Conservation (phyloP, 352 stramenopile genomes). For the Phytophthora quininea region DNA sequence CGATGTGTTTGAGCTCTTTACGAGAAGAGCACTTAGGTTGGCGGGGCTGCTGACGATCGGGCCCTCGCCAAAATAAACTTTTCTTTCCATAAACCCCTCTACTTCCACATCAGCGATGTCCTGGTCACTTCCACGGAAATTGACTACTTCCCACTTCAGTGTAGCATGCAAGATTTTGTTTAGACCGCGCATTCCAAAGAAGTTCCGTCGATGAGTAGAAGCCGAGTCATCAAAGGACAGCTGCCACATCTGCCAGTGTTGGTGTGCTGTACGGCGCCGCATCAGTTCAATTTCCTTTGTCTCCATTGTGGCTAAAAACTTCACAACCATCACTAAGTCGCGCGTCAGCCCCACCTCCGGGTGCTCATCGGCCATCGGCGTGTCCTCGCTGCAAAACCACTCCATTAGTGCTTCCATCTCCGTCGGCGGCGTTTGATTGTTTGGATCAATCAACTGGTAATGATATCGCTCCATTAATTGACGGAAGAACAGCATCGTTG, state of each 20-base stretch:
- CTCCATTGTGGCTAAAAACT: conserved; percentile 91
- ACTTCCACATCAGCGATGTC: conserved; percentile 91
- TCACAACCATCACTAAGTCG: conserved; percentile 86
- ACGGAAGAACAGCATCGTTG: conserved; percentile 87
- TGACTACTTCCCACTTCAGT: conserved; percentile 88
- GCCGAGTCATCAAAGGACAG: conserved; percentile 88
- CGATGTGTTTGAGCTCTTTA: conserved; percentile 53
- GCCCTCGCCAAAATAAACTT: conserved; percentile 89
- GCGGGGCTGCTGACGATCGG: conserved; percentile 83
- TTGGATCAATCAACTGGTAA: conserved; percentile 83
- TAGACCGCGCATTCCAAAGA: conserved; percentile 76
- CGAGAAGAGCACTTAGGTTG: conserved; percentile 62
- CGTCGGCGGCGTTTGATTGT: conserved; percentile 80
- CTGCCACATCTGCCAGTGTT: conserved; percentile 90
- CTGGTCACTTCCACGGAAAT: conserved; percentile 88
- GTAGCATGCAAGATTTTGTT: conserved; percentile 67
- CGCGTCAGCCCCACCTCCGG: conserved; percentile 79
- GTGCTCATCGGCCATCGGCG: conserved; percentile 82
- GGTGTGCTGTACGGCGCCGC: conserved; percentile 71
- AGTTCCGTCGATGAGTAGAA: conserved; percentile 75
- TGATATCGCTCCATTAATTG: conserved; percentile 85
- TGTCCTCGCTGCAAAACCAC: conserved; percentile 85
- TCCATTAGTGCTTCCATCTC: conserved; percentile 93
- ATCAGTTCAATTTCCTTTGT: conserved; percentile 90
- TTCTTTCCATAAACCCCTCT: conserved; percentile 85